Evolutionary conservation across 306 rosid genomes (phyloP), one percentile per base, ranked within the genome.

Genomic region (Prinsepia uniflora): DNA sequence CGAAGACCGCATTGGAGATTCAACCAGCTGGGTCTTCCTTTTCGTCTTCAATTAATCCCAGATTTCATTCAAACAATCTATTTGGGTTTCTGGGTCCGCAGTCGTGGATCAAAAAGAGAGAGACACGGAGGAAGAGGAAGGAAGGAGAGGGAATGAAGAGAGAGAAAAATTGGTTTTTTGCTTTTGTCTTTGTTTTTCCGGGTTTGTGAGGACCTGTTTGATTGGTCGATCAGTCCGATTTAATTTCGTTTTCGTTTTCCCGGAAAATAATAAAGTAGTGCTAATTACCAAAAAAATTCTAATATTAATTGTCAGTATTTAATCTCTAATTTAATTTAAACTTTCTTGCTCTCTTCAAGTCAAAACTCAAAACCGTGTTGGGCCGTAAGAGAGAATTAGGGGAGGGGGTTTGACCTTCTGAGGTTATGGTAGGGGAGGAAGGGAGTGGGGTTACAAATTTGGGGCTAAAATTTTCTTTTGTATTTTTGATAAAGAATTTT

Each of bases 1-100:
- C 40, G 20, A 65, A 84, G 79, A 83, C 88, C 87, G 85, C 96
- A 87, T 85, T 89, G 86, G 83, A 62, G 74, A 80, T 63, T 52
- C 71, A 58, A 62, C 19, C 60, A 61, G 72, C 15, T 73, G 54
- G 74, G 62, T 42, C 57, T 65, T 13, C 18, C 13, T 6, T 4
- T 20, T 18, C 10, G 0, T 40, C 63, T 5, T 11, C 5, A 13
- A 56, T 80, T 73, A 61, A 59, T 68, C 71, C 30, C 34, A 13
- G 36, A 43, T 70, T 63, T 53, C 22, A 34, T 42, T 7, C 67
- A 53, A 61, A 30, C 36, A 46, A 67, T 68, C 68, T 10, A 63
- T 48, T 42, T 42, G 72, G 66, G 64, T 58, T 71, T 79, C 86
- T 72, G 83, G 79, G 78, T 72, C 70, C 19, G 60, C 43, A 63